phyloP scores from a whole-genome alignment of 202 grass and related monocot species.

The Hordeum pubiflorum region DNA sequence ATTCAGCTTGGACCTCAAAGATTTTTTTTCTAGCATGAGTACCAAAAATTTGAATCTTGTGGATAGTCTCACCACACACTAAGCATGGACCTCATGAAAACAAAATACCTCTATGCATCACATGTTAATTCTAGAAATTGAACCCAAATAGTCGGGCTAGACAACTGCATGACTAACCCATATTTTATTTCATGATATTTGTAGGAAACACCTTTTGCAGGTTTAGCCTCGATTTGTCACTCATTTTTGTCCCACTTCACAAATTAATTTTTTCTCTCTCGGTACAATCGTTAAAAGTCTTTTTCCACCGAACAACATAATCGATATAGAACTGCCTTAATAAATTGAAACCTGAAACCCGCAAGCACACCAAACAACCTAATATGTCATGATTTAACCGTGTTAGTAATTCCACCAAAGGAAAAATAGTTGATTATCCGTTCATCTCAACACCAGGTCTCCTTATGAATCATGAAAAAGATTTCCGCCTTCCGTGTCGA shows the following conservation, averaged over 20 bases:
- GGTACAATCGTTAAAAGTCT: not conserved
- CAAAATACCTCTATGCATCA: no score
- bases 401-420: not conserved
- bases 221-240: not conserved
- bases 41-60: no score
- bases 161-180: no score
- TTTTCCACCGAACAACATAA: not conserved
- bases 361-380: not conserved
- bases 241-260: not conserved
- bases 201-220: no score
- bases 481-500: not conserved
- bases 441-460: constrained; percentile 13
- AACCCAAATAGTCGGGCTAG: no score
- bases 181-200: no score
- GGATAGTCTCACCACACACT: no score
- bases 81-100: no score
- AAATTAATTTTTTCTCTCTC: not conserved
- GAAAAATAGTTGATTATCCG: not conserved
- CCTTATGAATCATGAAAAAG: not conserved
- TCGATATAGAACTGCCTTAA: not conserved
- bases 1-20: no score
- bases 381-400: not conserved
- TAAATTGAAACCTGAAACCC: not conserved
- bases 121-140: no score
- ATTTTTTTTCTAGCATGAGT: no score